These are phyloP conservation scores for Vaccinium vitisidaea DNA, from an alignment of 148 eudicot species.

Conservation along the genomic window DNA sequence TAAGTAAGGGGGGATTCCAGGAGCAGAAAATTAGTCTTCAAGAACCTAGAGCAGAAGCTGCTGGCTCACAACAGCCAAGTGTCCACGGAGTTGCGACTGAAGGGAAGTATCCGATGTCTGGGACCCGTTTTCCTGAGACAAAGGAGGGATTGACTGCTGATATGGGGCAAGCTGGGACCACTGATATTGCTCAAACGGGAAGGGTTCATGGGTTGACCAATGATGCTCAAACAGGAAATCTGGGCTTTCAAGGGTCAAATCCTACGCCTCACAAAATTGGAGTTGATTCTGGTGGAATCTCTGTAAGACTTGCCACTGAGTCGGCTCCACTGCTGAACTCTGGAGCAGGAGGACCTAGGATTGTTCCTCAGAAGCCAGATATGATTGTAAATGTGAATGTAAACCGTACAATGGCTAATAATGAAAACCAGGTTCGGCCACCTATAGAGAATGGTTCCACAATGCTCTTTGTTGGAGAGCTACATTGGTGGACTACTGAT, in stretches of 20 bases:
- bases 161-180: conserved; percentile 32
- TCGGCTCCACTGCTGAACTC: conserved; percentile 30
- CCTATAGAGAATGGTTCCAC: conserved; percentile 70
- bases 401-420: conserved; percentile 37
- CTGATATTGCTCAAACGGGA: conserved; percentile 41
- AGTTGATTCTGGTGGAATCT: conserved; percentile 19
- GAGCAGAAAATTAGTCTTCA: conserved; percentile 42
- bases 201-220: conserved; percentile 33
- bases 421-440: conserved; percentile 54
- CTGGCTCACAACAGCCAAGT: conserved; percentile 29
- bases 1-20: conserved; percentile 44
- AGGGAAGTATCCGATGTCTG: conserved; percentile 37
- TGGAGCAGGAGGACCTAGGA: conserved; percentile 33
- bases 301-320: conserved; percentile 32
- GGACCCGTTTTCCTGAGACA: conserved; percentile 35
- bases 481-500: conserved; percentile 99
- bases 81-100: conserved; percentile 34
- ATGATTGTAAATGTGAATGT: conserved; percentile 40
- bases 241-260: conserved; percentile 51
- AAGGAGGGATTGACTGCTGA: conserved; percentile 35
- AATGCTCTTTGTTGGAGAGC: conserved; percentile 87
- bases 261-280: conserved; percentile 38
- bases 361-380: conserved; percentile 39
- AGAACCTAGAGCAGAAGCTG: conserved; percentile 43
- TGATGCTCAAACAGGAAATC: conserved; percentile 37